Conservation (phyloP, 2,329 filamentous ascomycete species). For the Phialemoniopsis sp. region DNA sequence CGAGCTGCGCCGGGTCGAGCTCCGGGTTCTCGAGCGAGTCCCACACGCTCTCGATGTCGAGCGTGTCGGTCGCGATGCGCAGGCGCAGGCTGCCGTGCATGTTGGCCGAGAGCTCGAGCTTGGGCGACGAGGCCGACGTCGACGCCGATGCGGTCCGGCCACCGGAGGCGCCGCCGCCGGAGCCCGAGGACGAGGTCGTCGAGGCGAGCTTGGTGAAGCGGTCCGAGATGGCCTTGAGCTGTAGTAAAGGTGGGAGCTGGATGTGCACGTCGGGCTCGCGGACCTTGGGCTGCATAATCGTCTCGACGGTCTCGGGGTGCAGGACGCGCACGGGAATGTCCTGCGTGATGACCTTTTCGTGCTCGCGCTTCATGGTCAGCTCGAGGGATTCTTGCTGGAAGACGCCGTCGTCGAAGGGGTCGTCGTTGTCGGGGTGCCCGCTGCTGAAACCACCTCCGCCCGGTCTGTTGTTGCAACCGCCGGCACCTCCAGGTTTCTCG, state of each 20-base stretch:
- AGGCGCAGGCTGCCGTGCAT: constrained; percentile 87
- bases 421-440: constrained; percentile 30
- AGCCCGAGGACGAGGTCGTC: constrained; percentile 24
- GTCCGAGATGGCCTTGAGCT: constrained; percentile 91
- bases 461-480: constrained; percentile 28
- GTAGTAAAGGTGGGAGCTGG: constrained; percentile 77
- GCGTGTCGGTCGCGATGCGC: constrained; percentile 75
- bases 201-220: constrained; percentile 85
- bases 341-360: constrained; percentile 90
- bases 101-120: constrained; percentile 84
- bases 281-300: constrained; percentile 87
- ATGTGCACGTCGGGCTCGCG: constrained; percentile 94
- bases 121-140: constrained; percentile 41
- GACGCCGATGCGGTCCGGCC: constrained; percentile 8
- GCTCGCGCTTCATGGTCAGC: constrained; percentile 60
- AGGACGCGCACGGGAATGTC: constrained; percentile 94
- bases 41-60: constrained; percentile 85
- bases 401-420: constrained; percentile 37
- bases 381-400: constrained; percentile 45
- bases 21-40: constrained; percentile 81
- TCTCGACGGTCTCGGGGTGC: constrained; percentile 77
- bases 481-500: constrained; percentile 23
- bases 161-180: neutral
- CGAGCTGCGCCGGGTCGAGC: constrained; percentile 73
- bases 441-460: constrained; percentile 26